These are phyloP conservation scores for Meyerozyma carpophila DNA, from an alignment of 1,139 yeast genomes.

Conservation along the genomic window DNA sequence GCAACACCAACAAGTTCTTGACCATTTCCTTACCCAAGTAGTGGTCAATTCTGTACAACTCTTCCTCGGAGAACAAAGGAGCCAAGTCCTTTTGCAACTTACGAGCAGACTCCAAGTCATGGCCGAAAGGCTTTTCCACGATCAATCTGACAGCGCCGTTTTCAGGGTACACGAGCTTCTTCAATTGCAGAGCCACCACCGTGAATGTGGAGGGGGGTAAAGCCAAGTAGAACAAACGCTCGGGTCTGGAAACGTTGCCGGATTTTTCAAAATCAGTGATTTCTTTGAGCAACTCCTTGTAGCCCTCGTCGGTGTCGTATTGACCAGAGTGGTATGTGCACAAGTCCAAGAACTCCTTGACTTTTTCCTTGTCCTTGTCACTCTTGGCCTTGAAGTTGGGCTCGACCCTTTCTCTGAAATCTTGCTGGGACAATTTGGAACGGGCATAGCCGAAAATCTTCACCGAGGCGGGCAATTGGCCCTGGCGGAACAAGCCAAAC, in stretches of 20 bases:
- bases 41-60: conserved; percentile 92
- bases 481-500: conserved; percentile 71
- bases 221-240: conserved; percentile 85
- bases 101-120: conserved; percentile 73
- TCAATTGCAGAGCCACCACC: conserved; percentile 69
- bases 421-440: conserved; percentile 62
- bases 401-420: conserved; percentile 60
- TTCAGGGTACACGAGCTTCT: conserved; percentile 55
- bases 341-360: conserved; percentile 59
- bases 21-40: conserved; percentile 98
- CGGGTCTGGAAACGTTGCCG: conserved; percentile 43
- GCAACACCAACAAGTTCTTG: conserved; percentile 78
- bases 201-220: conserved; percentile 92
- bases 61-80: conserved; percentile 87
- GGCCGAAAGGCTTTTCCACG: conserved; percentile 97
- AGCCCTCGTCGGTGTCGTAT: conserved; percentile 78
- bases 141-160: conserved; percentile 75
- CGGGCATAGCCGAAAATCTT: conserved; percentile 91
- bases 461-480: conserved; percentile 63
- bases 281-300: conserved; percentile 45
- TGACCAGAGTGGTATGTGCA: conserved; percentile 70
- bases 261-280: conserved; percentile 57
- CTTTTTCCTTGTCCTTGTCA: conserved; percentile 44
- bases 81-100: conserved; percentile 71
- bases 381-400: conserved; percentile 56